phyloP scores from a whole-genome alignment of 306 rosid genomes.

The Cicer chorassanicum region DNA sequence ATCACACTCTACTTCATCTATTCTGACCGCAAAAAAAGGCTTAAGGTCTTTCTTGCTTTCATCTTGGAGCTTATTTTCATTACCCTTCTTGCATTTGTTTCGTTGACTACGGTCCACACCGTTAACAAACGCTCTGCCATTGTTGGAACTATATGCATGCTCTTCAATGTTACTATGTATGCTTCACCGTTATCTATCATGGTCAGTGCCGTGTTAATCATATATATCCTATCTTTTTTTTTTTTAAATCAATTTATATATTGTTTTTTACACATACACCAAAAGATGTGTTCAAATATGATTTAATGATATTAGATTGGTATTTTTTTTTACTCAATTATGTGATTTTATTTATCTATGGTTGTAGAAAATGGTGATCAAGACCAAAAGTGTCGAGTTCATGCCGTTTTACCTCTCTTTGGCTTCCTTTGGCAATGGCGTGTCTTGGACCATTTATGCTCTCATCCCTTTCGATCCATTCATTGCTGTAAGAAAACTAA shows the following conservation, averaged over 20 bases:
- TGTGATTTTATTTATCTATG: neutral
- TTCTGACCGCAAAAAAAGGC: slow-evolving; percentile 57
- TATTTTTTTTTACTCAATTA: neutral
- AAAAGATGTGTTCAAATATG: too few relatives aligned
- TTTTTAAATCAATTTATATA: neutral
- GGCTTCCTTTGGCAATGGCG: slow-evolving; percentile 67
- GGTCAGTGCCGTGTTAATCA: slow-evolving; percentile 39
- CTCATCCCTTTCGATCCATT: slow-evolving; percentile 74
- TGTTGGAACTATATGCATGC: slow-evolving; percentile 66
- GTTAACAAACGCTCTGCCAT: slow-evolving; percentile 53
- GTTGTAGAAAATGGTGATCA: slow-evolving; percentile 72
- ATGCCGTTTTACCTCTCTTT: slow-evolving; percentile 81
- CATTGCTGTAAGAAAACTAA: slow-evolving; percentile 49
- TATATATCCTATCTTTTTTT: neutral
- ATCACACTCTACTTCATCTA: slow-evolving; percentile 60
- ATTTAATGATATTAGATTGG: too few relatives aligned
- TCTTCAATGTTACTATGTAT: slow-evolving; percentile 75
- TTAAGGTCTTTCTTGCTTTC: slow-evolving; percentile 47
- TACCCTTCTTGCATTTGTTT: slow-evolving; percentile 43
- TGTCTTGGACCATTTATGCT: slow-evolving; percentile 75
- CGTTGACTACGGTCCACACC: slow-evolving; percentile 51
- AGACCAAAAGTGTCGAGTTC: slow-evolving; percentile 79
- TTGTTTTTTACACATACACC: too few relatives aligned
- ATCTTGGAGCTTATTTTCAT: slow-evolving; percentile 58
- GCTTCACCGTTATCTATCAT: slow-evolving; percentile 77